Conservation (phyloP, 73 alveolate species). For the Breviolum minutum region DNA sequence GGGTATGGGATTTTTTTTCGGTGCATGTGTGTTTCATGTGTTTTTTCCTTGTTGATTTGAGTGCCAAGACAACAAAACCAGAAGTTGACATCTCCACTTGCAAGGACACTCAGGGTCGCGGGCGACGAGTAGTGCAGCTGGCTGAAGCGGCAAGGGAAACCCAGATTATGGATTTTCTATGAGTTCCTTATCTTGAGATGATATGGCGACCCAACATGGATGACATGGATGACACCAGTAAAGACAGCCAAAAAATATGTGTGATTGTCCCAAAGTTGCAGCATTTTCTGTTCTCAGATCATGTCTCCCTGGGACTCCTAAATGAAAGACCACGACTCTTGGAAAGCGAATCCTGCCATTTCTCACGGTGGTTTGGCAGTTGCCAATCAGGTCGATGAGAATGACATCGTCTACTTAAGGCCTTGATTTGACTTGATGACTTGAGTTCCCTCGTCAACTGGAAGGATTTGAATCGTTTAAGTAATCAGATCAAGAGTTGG, state of each 20-base stretch:
- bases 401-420: conserved; percentile 66
- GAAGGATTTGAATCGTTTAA: neutral
- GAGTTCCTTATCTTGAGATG: too few species aligned
- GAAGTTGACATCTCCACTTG: neutral
- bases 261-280: too few species aligned
- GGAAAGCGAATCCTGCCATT: neutral
- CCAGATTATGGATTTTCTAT: too few species aligned
- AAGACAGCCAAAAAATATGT: too few species aligned
- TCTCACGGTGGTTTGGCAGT: neutral
- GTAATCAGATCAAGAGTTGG: neutral
- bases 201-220: too few species aligned
- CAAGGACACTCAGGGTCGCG: conserved; percentile 54
- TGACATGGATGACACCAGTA: too few species aligned
- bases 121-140: conserved; percentile 68
- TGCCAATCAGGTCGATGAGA: conserved; percentile 39
- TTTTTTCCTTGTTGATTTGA: neutral
- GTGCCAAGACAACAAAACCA: too few species aligned
- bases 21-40: neutral
- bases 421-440: neutral
- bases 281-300: too few species aligned
- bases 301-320: too few species aligned
- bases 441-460: too few species aligned
- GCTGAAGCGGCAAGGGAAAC: conserved; percentile 8
- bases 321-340: too few species aligned
- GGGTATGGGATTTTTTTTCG: too few species aligned